Conservation (phyloP, 2,329 filamentous ascomycete genomes). For the Fusarium penzigii region DNA sequence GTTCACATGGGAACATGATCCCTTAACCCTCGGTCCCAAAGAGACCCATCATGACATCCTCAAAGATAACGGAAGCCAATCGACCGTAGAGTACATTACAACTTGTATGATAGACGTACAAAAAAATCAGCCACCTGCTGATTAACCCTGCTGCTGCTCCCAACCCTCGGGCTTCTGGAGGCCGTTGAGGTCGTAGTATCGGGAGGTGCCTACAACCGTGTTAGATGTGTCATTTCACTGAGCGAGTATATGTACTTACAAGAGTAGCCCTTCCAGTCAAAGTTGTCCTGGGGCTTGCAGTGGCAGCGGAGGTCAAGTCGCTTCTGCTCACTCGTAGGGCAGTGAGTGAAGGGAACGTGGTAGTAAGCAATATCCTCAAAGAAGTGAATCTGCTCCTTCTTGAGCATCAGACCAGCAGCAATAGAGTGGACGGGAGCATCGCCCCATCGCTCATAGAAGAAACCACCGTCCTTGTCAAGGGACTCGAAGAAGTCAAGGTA, state of each 20-base stretch:
- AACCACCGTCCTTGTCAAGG: constrained; percentile 88
- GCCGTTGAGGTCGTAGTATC: constrained; percentile 82
- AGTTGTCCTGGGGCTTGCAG: constrained; percentile 95
- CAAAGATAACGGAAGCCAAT: constrained; percentile 20
- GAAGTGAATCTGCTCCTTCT: constrained; percentile 95
- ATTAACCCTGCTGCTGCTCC: constrained; percentile 60
- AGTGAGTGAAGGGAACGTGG: constrained; percentile 97
- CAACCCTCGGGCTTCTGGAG: constrained; percentile 84
- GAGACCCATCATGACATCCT: constrained; percentile 17
- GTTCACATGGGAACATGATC: constrained; percentile 23
- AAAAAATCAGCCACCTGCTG: constrained; percentile 4
- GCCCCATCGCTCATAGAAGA: constrained; percentile 99
- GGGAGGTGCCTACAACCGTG: constrained; percentile 57
- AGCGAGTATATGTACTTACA: constrained; percentile 59
- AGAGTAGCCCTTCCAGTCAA: constrained; percentile 98
- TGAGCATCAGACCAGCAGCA: constrained; percentile 80
- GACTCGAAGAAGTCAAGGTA: constrained; percentile 91
- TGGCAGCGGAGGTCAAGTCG: constrained; percentile 85
- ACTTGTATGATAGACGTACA: constrained; percentile 26
- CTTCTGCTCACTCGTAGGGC: constrained; percentile 85
- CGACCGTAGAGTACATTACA: constrained; percentile 21
- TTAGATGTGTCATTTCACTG: constrained; percentile 8
- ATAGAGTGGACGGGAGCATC: constrained; percentile 99
- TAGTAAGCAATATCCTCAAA: constrained; percentile 99
- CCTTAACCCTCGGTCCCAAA: constrained; percentile 11